Evolutionary conservation across 1,139 yeast species (phyloP), one percentile per base, ranked within the genome.

Genomic region (Pichia sp.): DNA sequence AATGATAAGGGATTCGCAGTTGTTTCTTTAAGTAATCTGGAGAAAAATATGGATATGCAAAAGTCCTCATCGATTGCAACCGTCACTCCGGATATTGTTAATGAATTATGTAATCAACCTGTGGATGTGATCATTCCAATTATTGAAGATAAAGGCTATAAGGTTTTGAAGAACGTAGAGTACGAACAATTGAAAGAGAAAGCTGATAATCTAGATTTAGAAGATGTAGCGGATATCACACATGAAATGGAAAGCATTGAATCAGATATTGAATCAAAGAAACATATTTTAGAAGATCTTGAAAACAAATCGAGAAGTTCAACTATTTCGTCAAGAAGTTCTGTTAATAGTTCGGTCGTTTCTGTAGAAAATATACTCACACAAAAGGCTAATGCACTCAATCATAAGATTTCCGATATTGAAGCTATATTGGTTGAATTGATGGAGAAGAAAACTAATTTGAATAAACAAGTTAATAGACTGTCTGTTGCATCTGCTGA

Each of bases 91-190:
- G 40, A 42, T 8, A 48, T 46, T 25, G 29, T 44, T 27, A 39
- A 48, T 30, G 42, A 51, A n/a, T 44, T 54, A 3, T 40, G 58
- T 4, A 35, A 30, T 2, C 40, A 44, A 35, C 37, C 42, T 7
- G 30, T 57, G 10, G 55, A 53, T 6, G 46, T 40, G 25, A 46
- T 58, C 23, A 47, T 50, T 16, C 30, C 50, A 7, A 47, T 50
- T 30, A 44, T 55, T 40, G 36, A 47, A 16, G 42, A 41, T 10
- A 42, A 41, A 23, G 63, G 62, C 5, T 56, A 55, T 35, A 50
- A 47, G n/a, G 49, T 57, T 29, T n/a, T 60, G 12, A 50, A 57
- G 2, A 35, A 35, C n/a, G 40, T 44, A 7, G 61, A 59, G 32
- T 57, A 52, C 41, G 54, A 55, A 22, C 22, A 42, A 5, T 35